These are phyloP conservation scores for Aspergillus amoenus DNA, from an alignment of 2,329 filamentous ascomycete genomes.

Conservation along the genomic window DNA sequence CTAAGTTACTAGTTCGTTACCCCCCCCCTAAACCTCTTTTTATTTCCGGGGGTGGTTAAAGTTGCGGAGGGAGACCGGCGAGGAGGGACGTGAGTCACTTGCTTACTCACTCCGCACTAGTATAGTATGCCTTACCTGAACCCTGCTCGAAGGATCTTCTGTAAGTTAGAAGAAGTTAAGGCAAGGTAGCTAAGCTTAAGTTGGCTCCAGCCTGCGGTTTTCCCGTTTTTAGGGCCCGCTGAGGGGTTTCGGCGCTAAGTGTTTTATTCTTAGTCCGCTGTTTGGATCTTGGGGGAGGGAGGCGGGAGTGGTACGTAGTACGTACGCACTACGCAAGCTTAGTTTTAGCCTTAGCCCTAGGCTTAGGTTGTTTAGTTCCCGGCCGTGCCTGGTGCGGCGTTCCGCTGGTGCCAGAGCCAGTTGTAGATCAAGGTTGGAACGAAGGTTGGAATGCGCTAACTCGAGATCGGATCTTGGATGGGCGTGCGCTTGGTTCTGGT, in stretches of 20 bases:
- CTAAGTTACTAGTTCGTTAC: not conserved
- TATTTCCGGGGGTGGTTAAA: not conserved
- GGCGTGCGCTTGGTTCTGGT: slow-evolving; percentile 3
- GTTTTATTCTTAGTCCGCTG: no score
- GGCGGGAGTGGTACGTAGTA: no score
- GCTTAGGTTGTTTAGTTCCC: no score
- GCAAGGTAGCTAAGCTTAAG: not conserved
- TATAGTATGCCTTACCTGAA: no score
- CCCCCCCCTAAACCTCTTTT: not conserved
- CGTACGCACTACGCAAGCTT: not conserved
- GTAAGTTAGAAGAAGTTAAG: no score
- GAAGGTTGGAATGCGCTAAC: not conserved
- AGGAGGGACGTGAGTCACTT: no score
- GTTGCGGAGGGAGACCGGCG: no score
- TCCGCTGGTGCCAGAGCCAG: no score
- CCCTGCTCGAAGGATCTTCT: no score
- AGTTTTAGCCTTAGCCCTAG: not conserved
- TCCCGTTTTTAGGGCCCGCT: slow-evolving; percentile 2
- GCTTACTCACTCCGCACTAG: no score
- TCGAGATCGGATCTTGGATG: not conserved
- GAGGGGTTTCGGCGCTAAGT: not conserved
- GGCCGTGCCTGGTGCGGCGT: no score
- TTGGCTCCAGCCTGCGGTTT: not conserved
- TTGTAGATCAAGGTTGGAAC: not conserved
- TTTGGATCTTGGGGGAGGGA: no score